A percentile compares a stretch with the other conserved stretches of the same genome.
Conservation (phyloP, 177 flowering plant species). For the Vitis hybrid region DNA sequence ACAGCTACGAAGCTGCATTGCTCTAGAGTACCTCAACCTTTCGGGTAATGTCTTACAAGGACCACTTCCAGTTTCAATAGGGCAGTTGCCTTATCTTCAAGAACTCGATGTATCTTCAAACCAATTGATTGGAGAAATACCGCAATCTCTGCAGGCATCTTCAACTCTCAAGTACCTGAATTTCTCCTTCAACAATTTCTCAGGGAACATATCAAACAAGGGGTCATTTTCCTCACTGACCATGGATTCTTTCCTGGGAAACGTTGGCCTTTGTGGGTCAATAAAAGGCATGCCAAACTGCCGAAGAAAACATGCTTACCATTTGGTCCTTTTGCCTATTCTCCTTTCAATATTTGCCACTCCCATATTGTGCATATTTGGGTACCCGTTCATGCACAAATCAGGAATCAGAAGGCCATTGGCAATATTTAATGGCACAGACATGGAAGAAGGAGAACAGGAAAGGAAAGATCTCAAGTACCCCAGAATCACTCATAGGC, state of each 20-base stretch:
- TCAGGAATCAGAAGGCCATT: constrained; percentile 27
- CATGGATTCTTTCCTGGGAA: constrained; percentile 60
- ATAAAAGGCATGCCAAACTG: constrained; percentile 60
- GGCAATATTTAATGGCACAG: constrained; percentile 18
- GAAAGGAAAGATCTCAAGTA: constrained; percentile 42
- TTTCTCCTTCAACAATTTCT: constrained; percentile 75
- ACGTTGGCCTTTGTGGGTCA: constrained; percentile 65
- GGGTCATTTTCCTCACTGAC: constrained; percentile 58
- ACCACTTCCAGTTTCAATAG: constrained; percentile 57
- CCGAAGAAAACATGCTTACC: constrained; percentile 23
- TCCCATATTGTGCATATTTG: constrained; percentile 41
- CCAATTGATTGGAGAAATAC: constrained; percentile 56
- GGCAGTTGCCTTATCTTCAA: constrained; percentile 63
- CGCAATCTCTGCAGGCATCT: constrained; percentile 55
- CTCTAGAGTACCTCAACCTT: constrained; percentile 76
- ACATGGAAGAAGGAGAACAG: constrained; percentile 32
- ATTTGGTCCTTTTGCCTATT: constrained; percentile 31
- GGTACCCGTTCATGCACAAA: constrained; percentile 36
- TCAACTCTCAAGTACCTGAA: constrained; percentile 53
- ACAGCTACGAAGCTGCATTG: constrained; percentile 85
- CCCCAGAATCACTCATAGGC: constrained; percentile 61
- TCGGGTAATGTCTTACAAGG: constrained; percentile 59
- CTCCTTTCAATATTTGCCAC: constrained; percentile 39
- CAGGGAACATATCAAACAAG: constrained; percentile 49
- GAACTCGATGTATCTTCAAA: constrained; percentile 70